Evolutionary conservation across 176 grass and related monocot genomes (phyloP).

Genomic region (Stipa capillata): DNA sequence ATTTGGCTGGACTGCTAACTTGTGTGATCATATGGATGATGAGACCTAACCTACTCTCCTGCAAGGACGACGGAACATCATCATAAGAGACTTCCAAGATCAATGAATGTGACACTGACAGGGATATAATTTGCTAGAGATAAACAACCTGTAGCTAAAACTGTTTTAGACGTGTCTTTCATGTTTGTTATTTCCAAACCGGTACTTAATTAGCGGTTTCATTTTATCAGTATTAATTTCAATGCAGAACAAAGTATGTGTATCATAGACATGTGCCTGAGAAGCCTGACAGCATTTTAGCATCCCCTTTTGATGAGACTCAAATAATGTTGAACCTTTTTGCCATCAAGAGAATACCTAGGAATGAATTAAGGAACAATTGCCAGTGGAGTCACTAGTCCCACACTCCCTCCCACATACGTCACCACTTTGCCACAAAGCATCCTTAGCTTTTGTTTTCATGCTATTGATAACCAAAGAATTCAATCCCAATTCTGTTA

Average conservation of each 20-base stretch:
- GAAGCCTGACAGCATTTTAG: too few species aligned
- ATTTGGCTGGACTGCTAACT: background rate
- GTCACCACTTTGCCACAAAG: background rate
- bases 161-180: too few species aligned
- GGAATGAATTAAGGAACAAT: background rate
- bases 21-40: slow-evolving; percentile 26
- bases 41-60: background rate
- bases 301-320: too few species aligned
- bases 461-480: background rate
- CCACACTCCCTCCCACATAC: background rate
- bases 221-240: too few species aligned
- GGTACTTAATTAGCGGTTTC: background rate
- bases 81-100: slow-evolving; percentile 8
- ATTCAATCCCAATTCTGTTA: background rate
- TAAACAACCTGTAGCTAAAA: too few species aligned
- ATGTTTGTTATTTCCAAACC: too few species aligned
- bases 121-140: background rate
- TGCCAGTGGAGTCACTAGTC: background rate
- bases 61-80: slow-evolving; percentile 2
- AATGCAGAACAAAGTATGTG: background rate
- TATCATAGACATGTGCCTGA: background rate
- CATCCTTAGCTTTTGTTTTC: background rate
- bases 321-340: background rate
- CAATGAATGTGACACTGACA: background rate
- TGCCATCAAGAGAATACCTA: background rate